These are phyloP conservation scores for Populus euphratica DNA, from an alignment of 345 rosid genomes.

Conservation along the genomic window DNA sequence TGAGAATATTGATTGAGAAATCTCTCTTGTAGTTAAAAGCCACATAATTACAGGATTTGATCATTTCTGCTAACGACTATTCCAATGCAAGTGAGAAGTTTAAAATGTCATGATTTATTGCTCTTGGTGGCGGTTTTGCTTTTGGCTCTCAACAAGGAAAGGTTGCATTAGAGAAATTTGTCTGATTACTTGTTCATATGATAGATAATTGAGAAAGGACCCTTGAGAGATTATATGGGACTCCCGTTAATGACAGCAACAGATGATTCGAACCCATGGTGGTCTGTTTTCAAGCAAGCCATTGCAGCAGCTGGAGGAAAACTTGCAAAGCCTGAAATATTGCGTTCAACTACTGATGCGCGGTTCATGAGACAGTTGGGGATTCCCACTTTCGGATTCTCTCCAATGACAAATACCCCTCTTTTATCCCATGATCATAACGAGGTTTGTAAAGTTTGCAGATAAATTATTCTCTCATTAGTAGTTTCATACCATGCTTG, in stretches of 20 bases:
- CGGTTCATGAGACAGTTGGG: constrained; percentile 61
- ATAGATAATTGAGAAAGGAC: constrained; percentile 60
- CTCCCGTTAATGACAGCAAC: constrained; percentile 60
- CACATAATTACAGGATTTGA: background rate
- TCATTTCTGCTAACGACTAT: background rate
- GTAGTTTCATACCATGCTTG: background rate
- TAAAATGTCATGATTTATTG: too few relatives aligned
- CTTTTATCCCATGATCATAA: constrained; percentile 81
- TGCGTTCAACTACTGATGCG: constrained; percentile 87
- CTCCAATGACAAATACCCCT: constrained; percentile 83
- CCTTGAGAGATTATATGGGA: constrained; percentile 53
- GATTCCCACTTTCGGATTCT: constrained; percentile 77
- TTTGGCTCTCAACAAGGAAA: constrained; percentile 1
- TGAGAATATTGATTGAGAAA: background rate
- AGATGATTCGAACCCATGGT: constrained; percentile 84
- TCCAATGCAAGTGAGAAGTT: background rate
- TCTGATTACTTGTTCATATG: constrained; percentile 4
- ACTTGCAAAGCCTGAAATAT: constrained; percentile 77
- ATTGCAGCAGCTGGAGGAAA: constrained; percentile 69
- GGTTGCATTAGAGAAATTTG: background rate
- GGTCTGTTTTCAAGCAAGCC: constrained; percentile 71
- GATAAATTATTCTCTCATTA: background rate
- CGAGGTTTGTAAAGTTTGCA: constrained; percentile 49
- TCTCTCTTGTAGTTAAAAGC: background rate
- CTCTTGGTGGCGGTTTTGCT: background rate